Conservation (phyloP, 345 rosid species). For the Geranium brycei region DNA sequence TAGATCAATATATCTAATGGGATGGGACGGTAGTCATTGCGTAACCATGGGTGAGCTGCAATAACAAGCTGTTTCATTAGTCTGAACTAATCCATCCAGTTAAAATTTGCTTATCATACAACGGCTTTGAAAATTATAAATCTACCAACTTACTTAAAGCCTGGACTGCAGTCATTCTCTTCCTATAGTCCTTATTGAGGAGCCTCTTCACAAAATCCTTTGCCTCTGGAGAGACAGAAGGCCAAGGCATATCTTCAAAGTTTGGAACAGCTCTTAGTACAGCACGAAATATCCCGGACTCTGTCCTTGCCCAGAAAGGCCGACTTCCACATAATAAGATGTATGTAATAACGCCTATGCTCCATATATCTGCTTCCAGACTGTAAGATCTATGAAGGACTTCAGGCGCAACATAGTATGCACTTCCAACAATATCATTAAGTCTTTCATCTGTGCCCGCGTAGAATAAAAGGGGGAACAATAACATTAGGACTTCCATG, state of each 20-base stretch:
- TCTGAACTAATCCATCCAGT: background rate
- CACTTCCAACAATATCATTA: constrained; percentile 39
- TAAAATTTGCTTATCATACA: background rate
- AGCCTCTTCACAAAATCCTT: constrained; percentile 88
- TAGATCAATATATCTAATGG: constrained; percentile 72
- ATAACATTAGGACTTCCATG: background rate
- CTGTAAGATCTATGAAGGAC: background rate
- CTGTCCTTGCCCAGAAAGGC: constrained; percentile 13
- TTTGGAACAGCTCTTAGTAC: constrained; percentile 87
- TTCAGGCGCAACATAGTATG: constrained; percentile 1
- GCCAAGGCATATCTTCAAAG: constrained; percentile 89
- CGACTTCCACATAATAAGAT: constrained; percentile 1
- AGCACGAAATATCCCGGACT: constrained; percentile 94
- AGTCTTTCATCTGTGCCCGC: constrained; percentile 65
- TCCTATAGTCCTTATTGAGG: constrained; percentile 85
- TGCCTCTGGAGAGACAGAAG: constrained; percentile 64
- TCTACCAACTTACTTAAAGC: constrained; percentile 3
- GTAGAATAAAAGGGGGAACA: background rate
- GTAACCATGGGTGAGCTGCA: constrained; percentile 92
- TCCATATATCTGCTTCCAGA: constrained; percentile 5
- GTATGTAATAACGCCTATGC: constrained; percentile 2
- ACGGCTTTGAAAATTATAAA: background rate
- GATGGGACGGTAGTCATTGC: constrained; percentile 39
- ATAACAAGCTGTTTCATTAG: background rate
- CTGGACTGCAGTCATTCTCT: constrained; percentile 12